phyloP scores from a whole-genome alignment of 345 rosid genomes.

The Lenwebbia sp. region DNA sequence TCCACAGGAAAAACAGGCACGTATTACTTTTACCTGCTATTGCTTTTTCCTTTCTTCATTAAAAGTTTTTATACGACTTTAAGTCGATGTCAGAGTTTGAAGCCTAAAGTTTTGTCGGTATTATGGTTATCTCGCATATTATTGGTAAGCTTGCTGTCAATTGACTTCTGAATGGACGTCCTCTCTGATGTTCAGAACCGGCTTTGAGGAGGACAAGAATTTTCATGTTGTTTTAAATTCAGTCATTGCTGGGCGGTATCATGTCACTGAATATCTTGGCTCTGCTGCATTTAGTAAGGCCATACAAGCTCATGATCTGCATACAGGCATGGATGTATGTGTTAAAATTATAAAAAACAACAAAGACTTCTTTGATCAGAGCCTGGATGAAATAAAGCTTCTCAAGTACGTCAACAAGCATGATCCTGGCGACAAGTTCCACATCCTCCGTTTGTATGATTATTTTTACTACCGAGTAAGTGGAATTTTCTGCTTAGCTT shows the following conservation, averaged over 20 bases:
- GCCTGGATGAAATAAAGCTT: constrained; percentile 98
- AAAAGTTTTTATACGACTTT: not conserved
- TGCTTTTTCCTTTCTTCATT: not conserved
- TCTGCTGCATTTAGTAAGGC: constrained; percentile 99
- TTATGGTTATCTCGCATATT: not conserved
- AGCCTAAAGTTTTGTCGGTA: not conserved
- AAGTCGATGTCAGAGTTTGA: not conserved
- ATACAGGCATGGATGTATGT: constrained; percentile 98
- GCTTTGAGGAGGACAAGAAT: constrained; percentile 99
- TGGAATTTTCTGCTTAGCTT: not conserved
- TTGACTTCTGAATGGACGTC: not conserved
- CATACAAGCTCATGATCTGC: constrained; percentile 98
- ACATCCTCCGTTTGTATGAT: constrained; percentile 93
- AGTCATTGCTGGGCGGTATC: constrained; percentile 93
- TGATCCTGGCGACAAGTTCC: constrained; percentile 96
- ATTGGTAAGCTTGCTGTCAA: not conserved
- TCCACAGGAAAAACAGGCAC: constrained; percentile 96
- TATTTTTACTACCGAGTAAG: constrained; percentile 95
- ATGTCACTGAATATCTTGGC: constrained; percentile 98
- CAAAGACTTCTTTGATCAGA: constrained; percentile 99
- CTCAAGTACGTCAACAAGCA: constrained; percentile 97
- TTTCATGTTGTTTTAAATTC: constrained; percentile 93
- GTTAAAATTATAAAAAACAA: constrained; percentile 96
- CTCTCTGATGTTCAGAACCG: constrained; percentile 58
- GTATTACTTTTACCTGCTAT: constrained; percentile 3